phyloP scores from a whole-genome alignment of 2,329 filamentous ascomycete genomes.

The Aspergillus fischeri region DNA sequence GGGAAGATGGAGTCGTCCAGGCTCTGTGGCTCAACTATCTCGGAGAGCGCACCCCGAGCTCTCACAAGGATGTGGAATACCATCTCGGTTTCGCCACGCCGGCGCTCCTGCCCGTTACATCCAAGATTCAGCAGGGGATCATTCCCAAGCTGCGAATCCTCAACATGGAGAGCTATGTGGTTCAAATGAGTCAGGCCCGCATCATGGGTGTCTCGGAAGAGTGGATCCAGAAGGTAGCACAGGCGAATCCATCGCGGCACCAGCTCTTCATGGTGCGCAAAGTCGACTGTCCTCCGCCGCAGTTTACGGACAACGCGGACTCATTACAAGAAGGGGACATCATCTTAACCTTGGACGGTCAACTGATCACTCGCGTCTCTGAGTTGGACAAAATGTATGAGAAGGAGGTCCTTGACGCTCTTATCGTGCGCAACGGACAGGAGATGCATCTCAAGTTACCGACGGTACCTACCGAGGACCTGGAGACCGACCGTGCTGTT shows the following conservation, averaged over 20 bases:
- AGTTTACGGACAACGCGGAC: slow-evolving; percentile 43
- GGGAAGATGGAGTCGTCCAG: slow-evolving; percentile 86
- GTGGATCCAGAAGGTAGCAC: slow-evolving; percentile 87
- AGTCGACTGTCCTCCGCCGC: slow-evolving; percentile 60
- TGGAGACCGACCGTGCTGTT: slow-evolving; percentile 88
- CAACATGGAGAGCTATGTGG: slow-evolving; percentile 88
- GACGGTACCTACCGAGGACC: slow-evolving; percentile 81
- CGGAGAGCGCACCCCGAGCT: slow-evolving; percentile 75
- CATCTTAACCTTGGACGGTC: slow-evolving; percentile 82
- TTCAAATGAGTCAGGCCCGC: slow-evolving; percentile 93
- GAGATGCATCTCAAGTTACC: slow-evolving; percentile 73
- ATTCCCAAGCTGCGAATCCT: slow-evolving; percentile 82
- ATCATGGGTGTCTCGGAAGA: slow-evolving; percentile 96
- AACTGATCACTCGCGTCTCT: slow-evolving; percentile 86
- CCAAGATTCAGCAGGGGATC: slow-evolving; percentile 74
- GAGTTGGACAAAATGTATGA: slow-evolving; percentile 97
- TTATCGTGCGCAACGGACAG: slow-evolving; percentile 79
- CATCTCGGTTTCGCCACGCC: slow-evolving; percentile 89
- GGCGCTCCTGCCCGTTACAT: slow-evolving; percentile 81
- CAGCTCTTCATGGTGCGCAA: slow-evolving; percentile 99
- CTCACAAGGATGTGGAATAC: slow-evolving; percentile 89
- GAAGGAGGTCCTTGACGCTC: slow-evolving; percentile 73
- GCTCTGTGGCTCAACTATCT: slow-evolving; percentile 96
- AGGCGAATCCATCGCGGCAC: slow-evolving; percentile 85
- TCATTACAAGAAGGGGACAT: slow-evolving; percentile 86